Evolutionary conservation across 2,329 filamentous ascomycete species (phyloP).

Genomic region (Cytospora piceicola): DNA sequence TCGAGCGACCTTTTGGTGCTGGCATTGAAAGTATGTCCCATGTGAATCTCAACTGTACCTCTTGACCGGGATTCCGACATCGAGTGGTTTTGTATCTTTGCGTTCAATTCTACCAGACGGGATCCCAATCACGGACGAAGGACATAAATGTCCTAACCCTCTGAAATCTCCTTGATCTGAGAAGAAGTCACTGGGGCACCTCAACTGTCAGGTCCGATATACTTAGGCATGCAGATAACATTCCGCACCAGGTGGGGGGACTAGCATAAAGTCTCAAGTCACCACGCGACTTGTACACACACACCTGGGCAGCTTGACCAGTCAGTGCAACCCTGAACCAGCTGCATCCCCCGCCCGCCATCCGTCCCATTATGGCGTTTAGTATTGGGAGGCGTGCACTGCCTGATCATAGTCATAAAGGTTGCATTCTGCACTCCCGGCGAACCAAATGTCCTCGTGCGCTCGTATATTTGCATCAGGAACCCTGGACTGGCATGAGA

Average conservation of each 20-base stretch:
- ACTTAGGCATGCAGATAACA: background rate
- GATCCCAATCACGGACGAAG: background rate
- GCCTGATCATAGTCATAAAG: conserved; percentile 3
- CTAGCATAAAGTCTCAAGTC: background rate
- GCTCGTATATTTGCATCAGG: background rate
- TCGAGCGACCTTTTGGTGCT: too few species aligned
- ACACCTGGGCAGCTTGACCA: background rate
- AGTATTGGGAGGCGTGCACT: conserved; percentile 11
- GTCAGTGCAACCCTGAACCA: background rate
- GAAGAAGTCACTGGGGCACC: background rate
- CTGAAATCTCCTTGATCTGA: background rate
- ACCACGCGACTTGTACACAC: background rate
- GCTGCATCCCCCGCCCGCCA: background rate
- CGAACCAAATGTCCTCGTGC: conserved; percentile 26
- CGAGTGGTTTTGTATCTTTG: too few species aligned
- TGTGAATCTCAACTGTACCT: background rate
- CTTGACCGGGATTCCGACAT: too few species aligned
- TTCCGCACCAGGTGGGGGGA: background rate
- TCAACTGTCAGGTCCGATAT: background rate
- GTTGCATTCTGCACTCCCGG: conserved; percentile 14
- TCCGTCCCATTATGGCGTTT: background rate
- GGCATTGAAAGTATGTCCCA: background rate
- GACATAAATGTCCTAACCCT: background rate
- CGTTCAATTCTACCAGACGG: too few species aligned
- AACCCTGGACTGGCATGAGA: background rate